Base-by-base conservation (phyloP, 2,329 filamentous ascomycete genomes). In the Passalora sequoiae region DNA sequence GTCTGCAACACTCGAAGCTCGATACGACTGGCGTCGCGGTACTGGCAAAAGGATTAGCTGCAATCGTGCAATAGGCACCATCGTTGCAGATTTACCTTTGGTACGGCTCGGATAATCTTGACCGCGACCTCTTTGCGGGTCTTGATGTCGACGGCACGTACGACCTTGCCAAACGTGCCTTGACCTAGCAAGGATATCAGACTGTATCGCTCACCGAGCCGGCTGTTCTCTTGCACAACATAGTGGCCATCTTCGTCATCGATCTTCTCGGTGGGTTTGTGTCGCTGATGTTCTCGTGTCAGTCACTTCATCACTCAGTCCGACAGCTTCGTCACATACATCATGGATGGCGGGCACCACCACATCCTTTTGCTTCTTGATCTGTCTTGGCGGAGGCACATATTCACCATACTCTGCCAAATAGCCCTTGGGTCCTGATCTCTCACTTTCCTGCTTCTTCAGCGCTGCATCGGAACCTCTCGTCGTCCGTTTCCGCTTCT, bases 201-300 rank as follows among this genome's bases (percentile, higher is more conserved):
- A 69, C 86, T 81, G 66, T 97, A 98, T 78, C 88, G 78, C 32
- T 92, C 82, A 10, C 92, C 95, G 40, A 98, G 72, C 47, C 86
- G 80, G 8, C 85, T 84, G 55, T 95, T 87, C 21, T 89, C 85
- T 1, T 86, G 81, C 16, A 98, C 89, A 56, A 97, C 88, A 62
- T 96, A 98, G 66, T 98, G 92, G 4, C 92, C 92, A 58, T 98
- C 92, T 33, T 96, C 89, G 54, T 98, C 92, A 59, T 98, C 92
- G 32, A 92, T 84, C 63, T 94, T 92, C 56, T 82, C 74, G 53
- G 46, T 54, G 27, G 50, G 53, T 51, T 60, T 62, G 39, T 53
- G 55, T 38, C 53, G 62, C 58, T 57, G 50, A 38, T n/a, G n/a
- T n/a, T n/a, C n/a, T n/a, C n/a, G n/a, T n/a, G n/a, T n/a, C n/a